Base-by-base conservation (phyloP, 306 rosid genomes). In the Ceratonia siliqua region DNA sequence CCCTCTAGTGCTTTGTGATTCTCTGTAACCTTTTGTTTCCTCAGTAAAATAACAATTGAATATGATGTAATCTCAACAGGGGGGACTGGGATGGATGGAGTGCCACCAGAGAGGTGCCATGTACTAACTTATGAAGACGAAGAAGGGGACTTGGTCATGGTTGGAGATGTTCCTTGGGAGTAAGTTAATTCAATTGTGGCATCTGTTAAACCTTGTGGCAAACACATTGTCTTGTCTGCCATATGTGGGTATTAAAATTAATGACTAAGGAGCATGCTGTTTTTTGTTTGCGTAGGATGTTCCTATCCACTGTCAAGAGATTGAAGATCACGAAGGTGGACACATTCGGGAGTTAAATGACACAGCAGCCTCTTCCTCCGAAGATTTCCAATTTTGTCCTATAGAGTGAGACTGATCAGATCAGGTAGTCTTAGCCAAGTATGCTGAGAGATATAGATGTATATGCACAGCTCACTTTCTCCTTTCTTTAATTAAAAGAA, bases 91-190 rank as follows among this genome's bases (percentile, higher is more conserved):
- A 83, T 86, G 84, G 92, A 91, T n/a, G 82, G 74, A 65, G 81
- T 83, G 82, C 89, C 85, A 50, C 58, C 73, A 58, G 87, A 87
- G 70, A 87, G 87, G 45, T 85, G 86, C 59, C 96, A 87, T 55
- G 94, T 91, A 36, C 66, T 91, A 42, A 91, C 96, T 11, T 91
- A 91, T 56, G 96, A 91, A 70, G 96, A 91, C 75, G 94, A 90
- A 52, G 96, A 91, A 78, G 96, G 96, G 20, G 96, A 91, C 64
- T 85, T 88, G 90, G 55, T 88, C 64, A 91, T 88, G 89, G 94
- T 91, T 24, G 93, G 96, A 0, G 96, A 90, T 59, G 96, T 90
- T 5, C 96, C 96, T 5, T 90, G 96, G 93, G 92, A 87, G 96
- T 87, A 77, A 87, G 94, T 83, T 76, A 22, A 56, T 9, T 22